These are phyloP conservation scores for Exophiala viscosa DNA, from an alignment of 2,329 filamentous ascomycete species.

Conservation along the genomic window DNA sequence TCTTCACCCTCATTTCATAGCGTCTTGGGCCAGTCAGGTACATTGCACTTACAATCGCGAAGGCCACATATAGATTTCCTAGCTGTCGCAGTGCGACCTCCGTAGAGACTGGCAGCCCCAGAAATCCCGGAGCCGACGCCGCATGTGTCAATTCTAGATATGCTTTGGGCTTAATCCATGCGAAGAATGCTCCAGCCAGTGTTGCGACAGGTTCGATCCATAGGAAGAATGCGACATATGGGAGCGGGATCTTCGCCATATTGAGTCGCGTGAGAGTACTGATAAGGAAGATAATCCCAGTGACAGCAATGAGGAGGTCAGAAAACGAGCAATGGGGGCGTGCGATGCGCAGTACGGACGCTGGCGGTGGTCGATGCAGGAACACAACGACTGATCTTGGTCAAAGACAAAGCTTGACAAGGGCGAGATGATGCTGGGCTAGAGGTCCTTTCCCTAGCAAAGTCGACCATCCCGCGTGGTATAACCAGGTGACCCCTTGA, in stretches of 20 bases:
- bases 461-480: too few relatives aligned
- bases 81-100: constrained; percentile 69
- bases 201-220: constrained; percentile 62
- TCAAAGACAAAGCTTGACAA: too few relatives aligned
- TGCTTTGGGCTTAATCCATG: constrained; percentile 46
- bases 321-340: neutral
- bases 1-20: too few relatives aligned
- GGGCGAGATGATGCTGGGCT: too few relatives aligned
- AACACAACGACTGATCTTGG: too few relatives aligned
- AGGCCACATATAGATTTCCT: constrained; percentile 73
- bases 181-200: constrained; percentile 52
- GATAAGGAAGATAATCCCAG: neutral
- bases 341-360: neutral
- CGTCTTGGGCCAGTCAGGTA: too few relatives aligned
- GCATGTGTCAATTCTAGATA: constrained; percentile 66
- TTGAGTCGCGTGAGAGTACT: constrained; percentile 11
- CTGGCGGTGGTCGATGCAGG: neutral
- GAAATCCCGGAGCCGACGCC: constrained; percentile 44
- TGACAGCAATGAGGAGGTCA: neutral
- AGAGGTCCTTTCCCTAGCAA: too few relatives aligned
- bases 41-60: constrained; percentile 50
- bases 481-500: too few relatives aligned
- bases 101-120: constrained; percentile 54
- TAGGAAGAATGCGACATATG: constrained; percentile 72
- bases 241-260: constrained; percentile 52